Conservation (phyloP, 2,329 filamentous ascomycete species). For the Huntiella moniliformis region DNA sequence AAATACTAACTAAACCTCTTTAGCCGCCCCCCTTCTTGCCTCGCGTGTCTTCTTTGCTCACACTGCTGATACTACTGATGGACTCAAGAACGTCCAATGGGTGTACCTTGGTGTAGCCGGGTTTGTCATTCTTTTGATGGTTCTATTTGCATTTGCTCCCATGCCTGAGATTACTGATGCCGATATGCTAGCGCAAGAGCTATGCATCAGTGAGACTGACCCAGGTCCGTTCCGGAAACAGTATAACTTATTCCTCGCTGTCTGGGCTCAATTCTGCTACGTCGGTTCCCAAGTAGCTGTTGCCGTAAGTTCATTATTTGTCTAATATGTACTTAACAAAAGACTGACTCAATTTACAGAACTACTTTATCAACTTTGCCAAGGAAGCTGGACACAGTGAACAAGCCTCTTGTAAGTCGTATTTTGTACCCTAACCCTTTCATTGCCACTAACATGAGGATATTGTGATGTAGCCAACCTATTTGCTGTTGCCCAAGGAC, state of each 20-base stretch:
- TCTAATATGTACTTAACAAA: background rate
- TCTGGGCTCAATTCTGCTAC: conserved; percentile 44
- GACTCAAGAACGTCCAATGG: conserved; percentile 42
- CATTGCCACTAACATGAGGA: background rate
- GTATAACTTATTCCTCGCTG: conserved; percentile 40
- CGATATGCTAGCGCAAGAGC: conserved; percentile 38
- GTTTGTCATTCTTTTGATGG: conserved; percentile 37
- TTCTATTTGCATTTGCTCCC: conserved; percentile 37
- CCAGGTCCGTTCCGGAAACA: conserved; percentile 36
- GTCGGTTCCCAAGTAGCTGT: conserved; percentile 39
- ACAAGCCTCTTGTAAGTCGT: conserved; percentile 10
- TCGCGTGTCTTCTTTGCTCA: conserved; percentile 43
- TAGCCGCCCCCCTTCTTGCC: conserved; percentile 36
- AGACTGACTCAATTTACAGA: conserved; percentile 4
- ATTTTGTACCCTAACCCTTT: background rate
- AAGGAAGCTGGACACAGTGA: conserved; percentile 17
- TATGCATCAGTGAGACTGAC: conserved; percentile 23
- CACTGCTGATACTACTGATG: conserved; percentile 27
- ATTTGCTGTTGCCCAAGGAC: conserved; percentile 38
- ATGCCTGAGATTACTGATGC: conserved; percentile 37
- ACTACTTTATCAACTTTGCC: conserved; percentile 35
- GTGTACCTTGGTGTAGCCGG: conserved; percentile 43
- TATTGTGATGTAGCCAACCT: conserved; percentile 23
- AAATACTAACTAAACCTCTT: conserved; percentile 35
- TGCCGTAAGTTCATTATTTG: conserved; percentile 15